Evolutionary conservation across 768 basidiomycete genomes (phyloP), one percentile per base, ranked within the genome.

Genomic region (Tricholoma hemisulphureum): DNA sequence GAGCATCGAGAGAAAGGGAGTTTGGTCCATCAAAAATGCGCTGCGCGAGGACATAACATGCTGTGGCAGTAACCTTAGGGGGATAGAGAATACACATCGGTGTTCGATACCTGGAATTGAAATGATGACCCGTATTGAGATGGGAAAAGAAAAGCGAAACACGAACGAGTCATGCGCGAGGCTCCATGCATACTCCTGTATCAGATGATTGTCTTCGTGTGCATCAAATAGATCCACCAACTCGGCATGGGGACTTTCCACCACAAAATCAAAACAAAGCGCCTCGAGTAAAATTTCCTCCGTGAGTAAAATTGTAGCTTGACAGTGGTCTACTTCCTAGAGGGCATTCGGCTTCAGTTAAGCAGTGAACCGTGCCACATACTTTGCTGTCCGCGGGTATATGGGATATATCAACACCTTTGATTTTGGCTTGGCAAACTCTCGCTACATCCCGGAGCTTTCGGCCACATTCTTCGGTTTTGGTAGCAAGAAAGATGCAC

Each of bases 401-500:
- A 46, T 81, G 77, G 9, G 74, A 71, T 32, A 84, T 75, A 55
- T 90, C 86, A 5, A 71, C 69, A 51, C 80, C 80, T 20, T 75
- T 74, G 32, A 86, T 77, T 73, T 93, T 93, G 32, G 88, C 81
- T 64, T 84, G 83, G 63, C 82, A 87, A 9, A 93, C 82, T 61
- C 82, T 81, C 8, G 92, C 89, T 23, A 93, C 89, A 65, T 94
- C 92, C n/a, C 88, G 80, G 13, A 94, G 80, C 67, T 93, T 94
- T 52, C 92, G 79, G 31, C 89, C 89, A 63, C 89, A 93, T 71
- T 94, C 92, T 69, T 94, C 92, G 1, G 91, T 93, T 71, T 94
- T 94, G n/a, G 92, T 92, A 0, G 92, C 89, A 57, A 94, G 80
- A 66, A 94, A 94, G 59, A 94, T 84, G 69, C 91, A 93, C 4